Conservation (phyloP, 192 early-diverging fungal genomes). For the Phycomyces nitens region DNA sequence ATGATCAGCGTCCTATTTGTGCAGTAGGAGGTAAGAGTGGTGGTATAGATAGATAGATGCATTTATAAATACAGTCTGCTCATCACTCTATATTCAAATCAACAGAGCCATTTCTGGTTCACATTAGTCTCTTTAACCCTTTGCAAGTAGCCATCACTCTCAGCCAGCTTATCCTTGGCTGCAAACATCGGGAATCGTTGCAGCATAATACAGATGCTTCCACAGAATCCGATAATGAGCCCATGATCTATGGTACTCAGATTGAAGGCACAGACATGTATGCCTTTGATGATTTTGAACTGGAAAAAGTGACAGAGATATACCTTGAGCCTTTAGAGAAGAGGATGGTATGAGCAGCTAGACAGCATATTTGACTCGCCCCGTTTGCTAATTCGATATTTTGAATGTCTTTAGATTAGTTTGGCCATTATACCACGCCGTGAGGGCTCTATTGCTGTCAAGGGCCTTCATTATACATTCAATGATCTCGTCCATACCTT, state of each 20-base stretch:
- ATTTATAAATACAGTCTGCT: neutral
- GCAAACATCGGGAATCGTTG: slow-evolving; percentile 42
- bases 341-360: slow-evolving; percentile 29
- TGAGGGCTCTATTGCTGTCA: slow-evolving; percentile 68
- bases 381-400: neutral
- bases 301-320: slow-evolving; percentile 52
- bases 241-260: slow-evolving; percentile 11
- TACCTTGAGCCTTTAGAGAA: slow-evolving; percentile 50
- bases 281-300: slow-evolving; percentile 51
- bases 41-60: too few species aligned
- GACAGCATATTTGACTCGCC: neutral
- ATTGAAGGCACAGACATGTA: slow-evolving; percentile 14
- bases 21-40: slow-evolving; percentile 68
- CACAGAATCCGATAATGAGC: neutral
- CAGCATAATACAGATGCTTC: slow-evolving; percentile 8
- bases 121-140: slow-evolving; percentile 65
- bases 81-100: neutral
- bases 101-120: slow-evolving; percentile 67
- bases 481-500: slow-evolving; percentile 73
- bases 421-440: slow-evolving; percentile 67
- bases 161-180: slow-evolving; percentile 60
- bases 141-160: slow-evolving; percentile 66
- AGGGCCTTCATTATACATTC: slow-evolving; percentile 75
- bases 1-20: slow-evolving; percentile 55
- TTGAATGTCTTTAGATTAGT: slow-evolving; percentile 57